A percentile compares a stretch with the other conserved stretches of the same genome.
Evolutionary conservation across 2,329 filamentous ascomycete species (phyloP).

Genomic region (Neurospora crassa): DNA sequence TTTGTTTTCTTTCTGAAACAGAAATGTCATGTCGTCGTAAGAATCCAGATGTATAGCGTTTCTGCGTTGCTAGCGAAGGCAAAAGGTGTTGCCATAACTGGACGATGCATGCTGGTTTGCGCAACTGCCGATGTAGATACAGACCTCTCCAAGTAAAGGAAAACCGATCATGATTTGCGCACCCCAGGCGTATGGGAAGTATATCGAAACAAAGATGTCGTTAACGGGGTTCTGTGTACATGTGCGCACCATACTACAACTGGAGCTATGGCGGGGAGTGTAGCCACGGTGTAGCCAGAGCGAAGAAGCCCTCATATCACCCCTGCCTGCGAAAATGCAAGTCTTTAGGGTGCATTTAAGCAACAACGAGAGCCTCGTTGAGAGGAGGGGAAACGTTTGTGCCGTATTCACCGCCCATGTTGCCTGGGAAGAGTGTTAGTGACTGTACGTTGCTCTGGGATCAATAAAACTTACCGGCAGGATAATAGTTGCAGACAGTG

Average conservation of each 20-base stretch:
- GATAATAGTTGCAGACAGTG: slow-evolving; percentile 83
- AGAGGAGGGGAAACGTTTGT: slow-evolving; percentile 38
- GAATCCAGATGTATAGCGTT: not conserved
- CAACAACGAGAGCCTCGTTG: slow-evolving; percentile 22
- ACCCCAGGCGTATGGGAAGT: not conserved
- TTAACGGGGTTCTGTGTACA: not conserved
- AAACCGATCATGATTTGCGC: not conserved
- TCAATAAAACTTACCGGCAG: slow-evolving; percentile 50
- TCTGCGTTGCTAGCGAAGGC: not conserved
- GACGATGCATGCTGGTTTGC: not conserved
- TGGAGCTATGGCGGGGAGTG: not conserved
- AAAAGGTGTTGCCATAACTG: not conserved
- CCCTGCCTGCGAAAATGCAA: not conserved
- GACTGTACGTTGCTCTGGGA: not conserved
- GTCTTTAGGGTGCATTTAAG: not conserved
- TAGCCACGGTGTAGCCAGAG: not conserved
- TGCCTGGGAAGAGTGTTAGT: slow-evolving; percentile 31
- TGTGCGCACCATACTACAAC: not conserved
- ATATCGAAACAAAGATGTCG: not conserved
- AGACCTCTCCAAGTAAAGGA: not conserved
- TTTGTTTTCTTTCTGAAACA: not conserved
- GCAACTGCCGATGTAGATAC: not conserved
- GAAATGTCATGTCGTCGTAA: not conserved
- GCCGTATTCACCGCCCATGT: slow-evolving; percentile 41
- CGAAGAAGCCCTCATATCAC: not conserved